phyloP scores from a whole-genome alignment of 2,329 filamentous ascomycete genomes.

The Fusarium sp. region DNA sequence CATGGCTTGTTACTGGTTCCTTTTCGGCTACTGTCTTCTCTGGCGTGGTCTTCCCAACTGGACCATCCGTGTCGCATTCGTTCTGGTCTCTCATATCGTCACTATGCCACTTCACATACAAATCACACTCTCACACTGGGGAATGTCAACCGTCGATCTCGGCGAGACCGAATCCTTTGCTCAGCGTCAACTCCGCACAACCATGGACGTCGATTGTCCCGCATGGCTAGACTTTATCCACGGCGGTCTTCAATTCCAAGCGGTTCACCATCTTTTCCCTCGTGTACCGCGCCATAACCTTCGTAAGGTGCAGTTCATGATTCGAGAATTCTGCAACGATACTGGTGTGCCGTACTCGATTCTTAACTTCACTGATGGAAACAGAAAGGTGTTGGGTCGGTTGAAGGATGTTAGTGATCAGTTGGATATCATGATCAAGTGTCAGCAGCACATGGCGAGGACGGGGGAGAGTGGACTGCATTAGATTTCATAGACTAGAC shows the following conservation, averaged over 20 bases:
- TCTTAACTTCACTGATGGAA: constrained; percentile 72
- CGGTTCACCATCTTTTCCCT: constrained; percentile 77
- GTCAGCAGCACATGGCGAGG: constrained; percentile 63
- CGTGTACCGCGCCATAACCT: constrained; percentile 77
- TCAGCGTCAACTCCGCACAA: constrained; percentile 77
- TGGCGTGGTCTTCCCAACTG: constrained; percentile 70
- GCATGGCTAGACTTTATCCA: constrained; percentile 79
- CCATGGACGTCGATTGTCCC: constrained; percentile 80
- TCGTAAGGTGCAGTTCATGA: constrained; percentile 68
- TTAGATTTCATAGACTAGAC: constrained; percentile 22
- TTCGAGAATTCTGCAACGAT: constrained; percentile 73
- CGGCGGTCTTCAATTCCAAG: constrained; percentile 79
- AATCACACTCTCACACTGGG: constrained; percentile 79
- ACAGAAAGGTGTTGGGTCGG: constrained; percentile 62
- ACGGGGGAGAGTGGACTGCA: constrained; percentile 59
- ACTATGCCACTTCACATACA: constrained; percentile 78
- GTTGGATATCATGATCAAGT: constrained; percentile 69
- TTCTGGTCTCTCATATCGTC: constrained; percentile 73
- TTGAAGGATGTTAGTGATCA: constrained; percentile 72
- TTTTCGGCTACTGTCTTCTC: constrained; percentile 75
- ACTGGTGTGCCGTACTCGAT: constrained; percentile 72
- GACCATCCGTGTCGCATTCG: constrained; percentile 69
- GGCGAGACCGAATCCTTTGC: constrained; percentile 75
- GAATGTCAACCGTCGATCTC: constrained; percentile 75
- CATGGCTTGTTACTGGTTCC: constrained; percentile 74